phyloP scores from a whole-genome alignment of 1,284 basidiomycete genomes.

The Phaffia rhodozyma region DNA sequence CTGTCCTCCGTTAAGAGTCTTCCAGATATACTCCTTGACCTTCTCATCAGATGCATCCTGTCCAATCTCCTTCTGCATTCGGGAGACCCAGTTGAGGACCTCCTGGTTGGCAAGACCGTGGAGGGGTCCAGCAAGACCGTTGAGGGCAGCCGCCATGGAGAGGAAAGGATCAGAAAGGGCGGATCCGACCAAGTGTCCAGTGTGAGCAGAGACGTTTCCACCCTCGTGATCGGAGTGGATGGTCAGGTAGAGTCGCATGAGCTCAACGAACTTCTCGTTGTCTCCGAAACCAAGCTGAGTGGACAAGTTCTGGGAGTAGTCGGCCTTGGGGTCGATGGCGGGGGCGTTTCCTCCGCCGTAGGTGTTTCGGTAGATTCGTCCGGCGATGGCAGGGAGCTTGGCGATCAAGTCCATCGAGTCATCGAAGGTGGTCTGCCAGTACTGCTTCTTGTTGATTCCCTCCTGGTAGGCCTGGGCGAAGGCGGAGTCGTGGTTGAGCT shows the following conservation, averaged over 20 bases:
- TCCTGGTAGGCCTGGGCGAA: constrained; percentile 91
- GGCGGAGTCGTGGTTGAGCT: constrained; percentile 93
- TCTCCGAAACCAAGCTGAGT: constrained; percentile 87
- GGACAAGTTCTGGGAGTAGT: constrained; percentile 88
- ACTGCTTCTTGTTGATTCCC: constrained; percentile 89
- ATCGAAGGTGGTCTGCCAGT: constrained; percentile 93
- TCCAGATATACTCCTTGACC: constrained; percentile 86
- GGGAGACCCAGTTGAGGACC: constrained; percentile 48
- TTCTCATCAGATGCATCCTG: constrained; percentile 68
- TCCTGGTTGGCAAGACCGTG: constrained; percentile 96
- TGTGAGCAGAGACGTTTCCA: constrained; percentile 96
- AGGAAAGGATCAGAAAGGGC: constrained; percentile 98
- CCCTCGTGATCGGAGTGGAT: constrained; percentile 99
- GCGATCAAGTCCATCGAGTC: constrained; percentile 97
- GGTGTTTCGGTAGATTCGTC: constrained; percentile 91
- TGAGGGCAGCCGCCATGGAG: constrained; percentile 81
- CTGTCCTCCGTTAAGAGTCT: constrained; percentile 76
- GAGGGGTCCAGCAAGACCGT: constrained; percentile 92
- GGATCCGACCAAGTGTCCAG: constrained; percentile 90
- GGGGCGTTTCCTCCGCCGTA: constrained; percentile 73
- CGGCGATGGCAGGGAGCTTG: constrained; percentile 93
- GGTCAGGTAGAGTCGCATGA: constrained; percentile 91
- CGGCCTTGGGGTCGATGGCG: constrained; percentile 72
- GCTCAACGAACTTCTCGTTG: constrained; percentile 79
- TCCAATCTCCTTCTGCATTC: constrained; percentile 37